Conservation (phyloP, 2,329 filamentous ascomycete species). For the Pyrenophora teres region DNA sequence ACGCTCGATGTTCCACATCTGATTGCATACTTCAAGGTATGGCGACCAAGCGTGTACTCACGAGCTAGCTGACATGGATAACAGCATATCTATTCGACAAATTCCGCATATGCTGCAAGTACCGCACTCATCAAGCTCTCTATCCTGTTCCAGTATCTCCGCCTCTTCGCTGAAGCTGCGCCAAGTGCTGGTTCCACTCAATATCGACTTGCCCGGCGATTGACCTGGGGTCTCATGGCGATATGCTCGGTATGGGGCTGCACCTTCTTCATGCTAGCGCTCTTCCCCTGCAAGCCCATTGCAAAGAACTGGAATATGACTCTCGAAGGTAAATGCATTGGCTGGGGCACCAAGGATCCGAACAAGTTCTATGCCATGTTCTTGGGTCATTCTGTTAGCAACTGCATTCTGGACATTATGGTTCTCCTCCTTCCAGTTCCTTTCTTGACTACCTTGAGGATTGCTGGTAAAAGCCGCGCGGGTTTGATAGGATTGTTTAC, state of each 20-base stretch:
- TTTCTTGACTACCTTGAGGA: conserved; percentile 37
- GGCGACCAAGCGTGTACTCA: too few relatives aligned
- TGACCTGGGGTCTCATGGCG: conserved; percentile 28
- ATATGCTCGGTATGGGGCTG: conserved; percentile 38
- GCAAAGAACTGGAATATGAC: conserved; percentile 37
- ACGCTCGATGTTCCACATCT: conserved; percentile 23
- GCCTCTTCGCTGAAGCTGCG: conserved; percentile 38
- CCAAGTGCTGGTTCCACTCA: conserved; percentile 9
- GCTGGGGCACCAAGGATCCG: conserved; percentile 43
- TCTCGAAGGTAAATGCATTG: conserved; percentile 35
- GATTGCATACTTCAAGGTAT: conserved; percentile 39
- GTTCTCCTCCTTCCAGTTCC: conserved; percentile 39
- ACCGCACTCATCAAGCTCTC: conserved; percentile 46
- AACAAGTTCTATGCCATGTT: conserved; percentile 36
- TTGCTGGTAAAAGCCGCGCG: conserved; percentile 35
- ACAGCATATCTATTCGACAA: conserved; percentile 41
- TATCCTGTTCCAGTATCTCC: conserved; percentile 46
- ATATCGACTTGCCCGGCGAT: conserved; percentile 21
- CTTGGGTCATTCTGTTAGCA: conserved; percentile 36
- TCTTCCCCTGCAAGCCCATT: conserved; percentile 40
- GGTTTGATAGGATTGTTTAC: conserved; percentile 40
- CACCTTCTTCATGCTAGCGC: conserved; percentile 34
- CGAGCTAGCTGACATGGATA: neutral
- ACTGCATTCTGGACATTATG: conserved; percentile 42
- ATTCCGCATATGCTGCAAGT: conserved; percentile 36